Evolutionary conservation across 345 rosid genomes (phyloP).

Genomic region (Citrus cavaleriei): DNA sequence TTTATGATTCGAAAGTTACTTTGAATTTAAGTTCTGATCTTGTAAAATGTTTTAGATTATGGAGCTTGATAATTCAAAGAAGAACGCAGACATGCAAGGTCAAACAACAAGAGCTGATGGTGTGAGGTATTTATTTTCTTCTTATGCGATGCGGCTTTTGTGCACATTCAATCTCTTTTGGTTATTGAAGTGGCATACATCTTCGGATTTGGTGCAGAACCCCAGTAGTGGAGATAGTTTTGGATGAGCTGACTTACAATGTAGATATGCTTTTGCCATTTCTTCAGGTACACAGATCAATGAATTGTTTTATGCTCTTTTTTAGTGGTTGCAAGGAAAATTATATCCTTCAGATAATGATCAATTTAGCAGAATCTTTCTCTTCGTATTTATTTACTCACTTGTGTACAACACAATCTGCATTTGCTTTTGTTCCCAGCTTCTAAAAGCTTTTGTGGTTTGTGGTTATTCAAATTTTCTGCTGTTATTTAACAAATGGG

Average conservation of each 20-base stretch:
- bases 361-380: not conserved
- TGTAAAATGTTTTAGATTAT: slow-evolving; percentile 47
- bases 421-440: not conserved
- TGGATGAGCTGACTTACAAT: slow-evolving; percentile 70
- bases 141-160: not conserved
- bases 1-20: not conserved
- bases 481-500: not conserved
- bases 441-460: not conserved
- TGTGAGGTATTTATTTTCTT: slow-evolving; percentile 49
- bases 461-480: slow-evolving; percentile 4
- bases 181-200: not conserved
- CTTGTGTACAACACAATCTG: not conserved
- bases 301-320: not conserved
- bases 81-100: slow-evolving; percentile 59
- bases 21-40: slow-evolving; percentile 5
- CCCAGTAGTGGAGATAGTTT: slow-evolving; percentile 62
- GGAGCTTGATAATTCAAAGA: slow-evolving; percentile 73
- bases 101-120: slow-evolving; percentile 68
- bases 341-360: not conserved
- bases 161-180: not conserved
- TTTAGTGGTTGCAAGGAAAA: not conserved
- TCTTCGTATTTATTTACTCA: not conserved
- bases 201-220: slow-evolving; percentile 46
- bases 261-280: slow-evolving; percentile 45
- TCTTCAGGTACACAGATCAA: slow-evolving; percentile 50